These are phyloP conservation scores for Candida labiduridarum DNA, from an alignment of 1,139 yeast species.

Conservation along the genomic window DNA sequence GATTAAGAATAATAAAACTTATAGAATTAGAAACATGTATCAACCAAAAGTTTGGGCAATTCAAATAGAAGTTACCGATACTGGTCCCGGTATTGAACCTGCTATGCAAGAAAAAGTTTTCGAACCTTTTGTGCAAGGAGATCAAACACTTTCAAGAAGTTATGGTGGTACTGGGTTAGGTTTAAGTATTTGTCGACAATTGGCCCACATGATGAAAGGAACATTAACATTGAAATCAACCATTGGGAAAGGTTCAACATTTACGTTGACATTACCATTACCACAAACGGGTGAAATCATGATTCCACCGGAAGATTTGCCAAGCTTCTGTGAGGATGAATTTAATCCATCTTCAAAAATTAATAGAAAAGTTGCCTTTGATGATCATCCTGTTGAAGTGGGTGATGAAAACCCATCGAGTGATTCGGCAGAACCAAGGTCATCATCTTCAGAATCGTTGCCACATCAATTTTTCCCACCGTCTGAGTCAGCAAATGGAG, in stretches of 20 bases:
- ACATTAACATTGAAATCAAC: constrained; percentile 69
- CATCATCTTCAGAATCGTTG: constrained; percentile 2
- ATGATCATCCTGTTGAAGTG: constrained; percentile 20
- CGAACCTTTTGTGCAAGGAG: constrained; percentile 97
- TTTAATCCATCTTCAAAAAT: constrained; percentile 40
- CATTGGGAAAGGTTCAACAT: constrained; percentile 78
- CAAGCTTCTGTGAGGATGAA: constrained; percentile 46
- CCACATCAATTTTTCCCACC: background rate
- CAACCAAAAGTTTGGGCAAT: constrained; percentile 58
- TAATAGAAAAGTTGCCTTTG: constrained; percentile 44
- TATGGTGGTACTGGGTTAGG: constrained; percentile 98
- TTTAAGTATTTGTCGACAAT: constrained; percentile 86
- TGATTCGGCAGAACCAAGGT: background rate
- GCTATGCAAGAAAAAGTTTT: constrained; percentile 80
- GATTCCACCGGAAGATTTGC: constrained; percentile 41
- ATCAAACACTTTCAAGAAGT: constrained; percentile 86
- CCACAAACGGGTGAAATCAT: constrained; percentile 66
- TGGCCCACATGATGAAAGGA: constrained; percentile 88
- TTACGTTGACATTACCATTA: constrained; percentile 77
- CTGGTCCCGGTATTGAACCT: constrained; percentile 91
- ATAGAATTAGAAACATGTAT: constrained; percentile 38
- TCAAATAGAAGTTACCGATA: constrained; percentile 79
- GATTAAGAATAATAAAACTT: constrained; percentile 37
- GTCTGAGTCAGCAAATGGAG: background rate
- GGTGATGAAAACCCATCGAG: constrained; percentile 3